phyloP scores from a whole-genome alignment of 2,329 filamentous ascomycete species.

The Diaporthe vaccinii region DNA sequence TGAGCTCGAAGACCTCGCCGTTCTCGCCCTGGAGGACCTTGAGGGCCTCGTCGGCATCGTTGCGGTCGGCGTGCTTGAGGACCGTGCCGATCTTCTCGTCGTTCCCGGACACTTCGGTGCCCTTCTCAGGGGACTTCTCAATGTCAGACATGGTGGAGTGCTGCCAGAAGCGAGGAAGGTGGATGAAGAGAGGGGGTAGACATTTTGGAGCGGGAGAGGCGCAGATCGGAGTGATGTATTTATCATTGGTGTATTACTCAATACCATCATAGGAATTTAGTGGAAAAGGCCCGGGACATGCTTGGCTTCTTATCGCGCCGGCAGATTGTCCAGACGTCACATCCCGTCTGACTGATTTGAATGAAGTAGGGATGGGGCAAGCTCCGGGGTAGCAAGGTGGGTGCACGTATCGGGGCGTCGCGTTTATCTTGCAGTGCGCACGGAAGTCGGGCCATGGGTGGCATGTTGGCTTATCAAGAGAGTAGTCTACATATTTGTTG shows the following conservation, averaged over 20 bases:
- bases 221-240: neutral
- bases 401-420: neutral
- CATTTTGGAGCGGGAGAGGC: neutral
- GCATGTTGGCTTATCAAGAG: constrained; percentile 10
- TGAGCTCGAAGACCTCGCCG: constrained; percentile 53
- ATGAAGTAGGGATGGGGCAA: constrained; percentile 2
- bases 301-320: constrained; percentile 26
- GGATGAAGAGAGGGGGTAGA: neutral
- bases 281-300: neutral
- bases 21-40: constrained; percentile 53
- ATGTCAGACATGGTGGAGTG: constrained; percentile 38
- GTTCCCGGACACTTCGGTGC: neutral
- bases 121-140: constrained; percentile 41
- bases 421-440: neutral
- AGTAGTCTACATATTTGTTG: neutral
- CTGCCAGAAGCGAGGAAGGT: neutral
- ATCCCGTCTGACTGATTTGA: constrained; percentile 10
- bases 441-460: neutral
- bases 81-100: constrained; percentile 36
- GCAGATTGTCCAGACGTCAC: constrained; percentile 21
- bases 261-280: constrained; percentile 10
- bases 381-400: neutral
- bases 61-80: constrained; percentile 52
- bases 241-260: neutral
- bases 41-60: constrained; percentile 59